Percentiles rank a stretch among this genome's conserved stretches.
phyloP scores from a whole-genome alignment of 495 filamentous ascomycete species.

The Elasticomyces elasticus region DNA sequence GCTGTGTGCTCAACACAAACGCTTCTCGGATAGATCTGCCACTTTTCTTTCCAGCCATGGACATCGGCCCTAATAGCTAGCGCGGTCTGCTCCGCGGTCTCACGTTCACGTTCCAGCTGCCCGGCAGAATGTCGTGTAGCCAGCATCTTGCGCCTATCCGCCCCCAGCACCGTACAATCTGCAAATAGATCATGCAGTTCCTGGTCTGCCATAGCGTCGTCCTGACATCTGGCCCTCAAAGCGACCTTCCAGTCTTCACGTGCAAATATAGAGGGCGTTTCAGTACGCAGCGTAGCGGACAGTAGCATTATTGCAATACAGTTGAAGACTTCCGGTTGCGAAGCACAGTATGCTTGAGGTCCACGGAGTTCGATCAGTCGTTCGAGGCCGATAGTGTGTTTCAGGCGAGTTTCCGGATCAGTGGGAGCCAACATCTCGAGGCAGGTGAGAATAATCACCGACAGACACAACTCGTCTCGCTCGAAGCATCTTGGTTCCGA shows the following conservation, averaged over 20 bases:
- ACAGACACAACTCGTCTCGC: neutral
- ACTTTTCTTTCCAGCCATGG: no score
- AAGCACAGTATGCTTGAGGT: constrained; percentile 4
- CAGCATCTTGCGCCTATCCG: neutral
- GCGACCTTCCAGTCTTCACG: constrained; percentile 1
- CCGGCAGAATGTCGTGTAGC: no score
- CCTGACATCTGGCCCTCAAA: neutral
- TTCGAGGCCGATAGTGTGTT: constrained; percentile 1
- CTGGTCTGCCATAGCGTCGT: neutral
- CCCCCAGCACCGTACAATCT: neutral
- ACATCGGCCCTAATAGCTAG: no score
- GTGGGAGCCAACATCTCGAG: neutral
- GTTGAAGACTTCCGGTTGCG: neutral
- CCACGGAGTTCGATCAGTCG: constrained; percentile 4
- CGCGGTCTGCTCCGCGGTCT: neutral
- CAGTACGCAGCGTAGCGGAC: neutral
- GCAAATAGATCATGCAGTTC: neutral
- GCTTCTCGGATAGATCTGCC: no score
- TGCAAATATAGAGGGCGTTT: neutral
- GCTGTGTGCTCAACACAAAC: no score
- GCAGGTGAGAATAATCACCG: neutral
- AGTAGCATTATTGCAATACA: neutral
- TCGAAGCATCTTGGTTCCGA: neutral
- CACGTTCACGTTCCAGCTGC: neutral
- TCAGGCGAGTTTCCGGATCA: neutral